A percentile compares a stretch with the other conserved stretches of the same genome.
Conservation (phyloP, 148 eudicot genomes). For the Vaccinium myrtillus region DNA sequence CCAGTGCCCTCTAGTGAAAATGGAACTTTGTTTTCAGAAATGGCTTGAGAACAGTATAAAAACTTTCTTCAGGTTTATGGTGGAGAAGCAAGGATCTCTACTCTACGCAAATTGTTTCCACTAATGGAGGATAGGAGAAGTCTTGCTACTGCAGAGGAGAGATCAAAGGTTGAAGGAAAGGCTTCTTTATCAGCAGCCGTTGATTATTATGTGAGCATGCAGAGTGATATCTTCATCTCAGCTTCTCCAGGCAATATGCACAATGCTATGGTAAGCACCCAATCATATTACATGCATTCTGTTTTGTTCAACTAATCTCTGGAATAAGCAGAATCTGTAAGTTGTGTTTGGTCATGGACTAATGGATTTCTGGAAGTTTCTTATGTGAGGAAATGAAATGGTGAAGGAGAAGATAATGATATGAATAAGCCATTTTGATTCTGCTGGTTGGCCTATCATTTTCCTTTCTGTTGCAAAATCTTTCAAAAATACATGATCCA, state of each 20-base stretch:
- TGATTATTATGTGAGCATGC: conserved; percentile 93
- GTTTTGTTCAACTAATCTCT: neutral
- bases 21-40: neutral
- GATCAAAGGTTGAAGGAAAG: conserved; percentile 69
- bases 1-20: neutral
- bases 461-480: neutral
- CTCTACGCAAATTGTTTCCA: conserved; percentile 75
- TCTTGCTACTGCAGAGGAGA: conserved; percentile 62
- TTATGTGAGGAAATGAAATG: neutral
- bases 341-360: neutral
- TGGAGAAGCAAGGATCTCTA: conserved; percentile 76
- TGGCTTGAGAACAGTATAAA: neutral
- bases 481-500: neutral
- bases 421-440: neutral
- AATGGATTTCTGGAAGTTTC: neutral
- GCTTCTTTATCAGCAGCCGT: conserved; percentile 92
- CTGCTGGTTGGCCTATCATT: neutral
- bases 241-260: conserved; percentile 99
- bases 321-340: neutral
- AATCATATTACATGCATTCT: neutral
- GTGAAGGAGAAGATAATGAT: neutral
- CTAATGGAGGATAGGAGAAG: conserved; percentile 91
- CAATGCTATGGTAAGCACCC: conserved; percentile 77
- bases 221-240: conserved; percentile 87
- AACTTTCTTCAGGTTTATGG: neutral